Percentiles rank a stretch among this genome's conserved stretches.
These are phyloP conservation scores for Cytospora paraplurivora DNA, from an alignment of 2,329 filamentous ascomycete species.

Conservation along the genomic window DNA sequence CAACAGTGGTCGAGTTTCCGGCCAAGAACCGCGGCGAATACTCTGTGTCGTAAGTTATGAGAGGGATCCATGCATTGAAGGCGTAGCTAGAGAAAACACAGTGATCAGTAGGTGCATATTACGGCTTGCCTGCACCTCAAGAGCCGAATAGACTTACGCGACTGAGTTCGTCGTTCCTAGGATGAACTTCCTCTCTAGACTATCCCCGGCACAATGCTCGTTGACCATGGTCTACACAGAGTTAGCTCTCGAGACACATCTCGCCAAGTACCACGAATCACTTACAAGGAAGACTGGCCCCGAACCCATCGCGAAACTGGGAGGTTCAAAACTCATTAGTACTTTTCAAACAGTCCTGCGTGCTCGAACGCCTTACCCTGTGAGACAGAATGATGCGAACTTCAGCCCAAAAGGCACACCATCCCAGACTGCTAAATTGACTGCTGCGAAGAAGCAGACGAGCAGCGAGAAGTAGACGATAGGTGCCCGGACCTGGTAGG, in stretches of 20 bases:
- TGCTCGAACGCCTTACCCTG: conserved; percentile 23
- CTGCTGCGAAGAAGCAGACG: conserved; percentile 34
- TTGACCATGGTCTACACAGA: conserved; percentile 33
- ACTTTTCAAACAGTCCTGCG: neutral
- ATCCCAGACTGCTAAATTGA: conserved; percentile 35
- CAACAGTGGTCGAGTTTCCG: conserved; percentile 34
- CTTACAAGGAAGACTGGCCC: conserved; percentile 33
- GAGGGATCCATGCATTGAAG: conserved; percentile 35
- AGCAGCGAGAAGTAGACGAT: conserved; percentile 34
- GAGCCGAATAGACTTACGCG: conserved; percentile 23
- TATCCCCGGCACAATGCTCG: conserved; percentile 32
- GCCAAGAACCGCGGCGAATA: conserved; percentile 33
- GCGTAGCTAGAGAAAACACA: conserved; percentile 25
- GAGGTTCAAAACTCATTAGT: neutral
- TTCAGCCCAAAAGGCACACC: conserved; percentile 34
- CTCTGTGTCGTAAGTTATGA: conserved; percentile 33
- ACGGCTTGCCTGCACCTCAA: neutral
- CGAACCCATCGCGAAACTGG: conserved; percentile 33
- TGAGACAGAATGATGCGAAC: conserved; percentile 35
- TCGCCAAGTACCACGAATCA: neutral
- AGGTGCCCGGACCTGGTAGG: conserved; percentile 33
- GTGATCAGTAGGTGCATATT: neutral
- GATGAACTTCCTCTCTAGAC: conserved; percentile 33
- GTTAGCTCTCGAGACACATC: neutral
- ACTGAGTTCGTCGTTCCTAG: conserved; percentile 34